A percentile compares a stretch with the other conserved stretches of the same genome.
phyloP scores from a whole-genome alignment of 176 grass and related monocot genomes.

The Oryza coarctata region DNA sequence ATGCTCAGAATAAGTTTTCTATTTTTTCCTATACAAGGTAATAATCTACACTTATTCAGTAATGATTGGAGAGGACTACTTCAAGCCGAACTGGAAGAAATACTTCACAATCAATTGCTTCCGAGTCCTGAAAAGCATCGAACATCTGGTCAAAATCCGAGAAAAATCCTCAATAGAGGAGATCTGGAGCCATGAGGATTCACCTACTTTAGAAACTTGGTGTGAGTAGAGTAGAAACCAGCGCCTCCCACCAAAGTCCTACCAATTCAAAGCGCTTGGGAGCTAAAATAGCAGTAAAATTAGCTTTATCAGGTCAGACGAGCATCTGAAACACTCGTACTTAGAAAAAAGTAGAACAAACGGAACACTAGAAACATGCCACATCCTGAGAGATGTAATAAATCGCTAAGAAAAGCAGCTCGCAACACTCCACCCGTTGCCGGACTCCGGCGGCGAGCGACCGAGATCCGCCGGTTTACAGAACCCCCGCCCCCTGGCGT shows the following conservation, averaged over 20 bases:
- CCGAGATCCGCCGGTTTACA: conserved; percentile 22
- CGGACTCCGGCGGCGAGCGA: conserved; percentile 4
- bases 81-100: background rate
- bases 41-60: background rate
- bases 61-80: conserved; percentile 1
- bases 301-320: background rate
- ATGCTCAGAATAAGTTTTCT: conserved; percentile 23
- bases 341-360: background rate
- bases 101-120: background rate
- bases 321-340: background rate
- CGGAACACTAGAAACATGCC: background rate
- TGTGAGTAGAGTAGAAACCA: background rate
- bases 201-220: background rate
- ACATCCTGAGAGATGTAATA: background rate
- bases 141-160: background rate
- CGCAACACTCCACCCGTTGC: background rate
- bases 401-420: background rate
- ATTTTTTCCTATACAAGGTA: background rate
- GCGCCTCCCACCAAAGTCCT: background rate
- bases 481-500: background rate
- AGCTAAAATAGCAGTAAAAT: background rate
- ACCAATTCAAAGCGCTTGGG: background rate
- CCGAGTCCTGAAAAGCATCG: conserved; percentile 2
- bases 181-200: background rate
- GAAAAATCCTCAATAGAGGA: background rate